Conservation (phyloP, 371 early-diverging fungal species). For the Circinella minor region DNA sequence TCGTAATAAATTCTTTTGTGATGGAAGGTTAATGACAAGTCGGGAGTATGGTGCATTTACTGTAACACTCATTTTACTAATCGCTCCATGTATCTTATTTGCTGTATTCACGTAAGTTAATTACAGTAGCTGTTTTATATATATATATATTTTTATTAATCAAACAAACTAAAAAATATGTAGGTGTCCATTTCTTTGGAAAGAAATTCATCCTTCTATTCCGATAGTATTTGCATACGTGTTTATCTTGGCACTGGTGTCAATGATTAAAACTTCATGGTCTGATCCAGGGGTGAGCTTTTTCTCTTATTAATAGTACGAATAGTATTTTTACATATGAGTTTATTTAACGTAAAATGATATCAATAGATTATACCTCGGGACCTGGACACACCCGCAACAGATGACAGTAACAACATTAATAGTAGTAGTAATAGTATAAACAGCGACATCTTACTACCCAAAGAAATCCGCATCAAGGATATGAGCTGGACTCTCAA, state of each 20-base stretch:
- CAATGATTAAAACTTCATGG: slow-evolving; percentile 84
- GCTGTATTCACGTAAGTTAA: slow-evolving; percentile 68
- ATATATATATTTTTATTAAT: not conserved
- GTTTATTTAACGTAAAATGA: not conserved
- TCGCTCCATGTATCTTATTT: slow-evolving; percentile 70
- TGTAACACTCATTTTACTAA: slow-evolving; percentile 63
- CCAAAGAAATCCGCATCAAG: slow-evolving; percentile 50
- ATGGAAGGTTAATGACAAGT: slow-evolving; percentile 75
- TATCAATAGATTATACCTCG: slow-evolving; percentile 68
- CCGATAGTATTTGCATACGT: slow-evolving; percentile 78
- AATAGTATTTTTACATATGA: not conserved
- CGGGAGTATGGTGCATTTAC: slow-evolving; percentile 71
- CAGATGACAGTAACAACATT: slow-evolving; percentile 7
- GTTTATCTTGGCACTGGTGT: slow-evolving; percentile 65
- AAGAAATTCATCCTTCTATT: slow-evolving; percentile 61
- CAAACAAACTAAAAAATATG: not conserved
- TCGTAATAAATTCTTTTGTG: slow-evolving; percentile 61
- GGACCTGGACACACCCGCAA: slow-evolving; percentile 62
- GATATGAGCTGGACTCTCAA: slow-evolving; percentile 69
- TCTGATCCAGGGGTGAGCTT: slow-evolving; percentile 86
- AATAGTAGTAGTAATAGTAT: not conserved
- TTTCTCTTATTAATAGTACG: not conserved
- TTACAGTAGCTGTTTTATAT: not conserved
- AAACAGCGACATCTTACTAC: not conserved
- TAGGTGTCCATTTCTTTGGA: slow-evolving; percentile 76